phyloP scores from a whole-genome alignment of 2,329 filamentous ascomycete species.

The Aspergillus glaucus region DNA sequence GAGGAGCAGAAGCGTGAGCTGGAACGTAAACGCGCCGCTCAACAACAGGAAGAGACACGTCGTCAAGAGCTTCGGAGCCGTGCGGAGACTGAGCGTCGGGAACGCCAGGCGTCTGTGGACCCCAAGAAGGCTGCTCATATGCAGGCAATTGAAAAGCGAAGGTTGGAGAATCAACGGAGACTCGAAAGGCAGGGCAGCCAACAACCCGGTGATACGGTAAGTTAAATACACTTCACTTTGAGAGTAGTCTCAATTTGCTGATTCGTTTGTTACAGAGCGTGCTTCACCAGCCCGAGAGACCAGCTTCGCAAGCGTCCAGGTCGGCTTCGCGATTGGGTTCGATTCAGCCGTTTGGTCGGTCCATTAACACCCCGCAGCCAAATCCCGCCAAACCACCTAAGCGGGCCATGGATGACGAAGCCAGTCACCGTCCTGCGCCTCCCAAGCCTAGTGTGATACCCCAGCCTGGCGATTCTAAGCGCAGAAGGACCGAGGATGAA shows the following conservation, averaged over 20 bases:
- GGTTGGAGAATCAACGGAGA: constrained; percentile 42
- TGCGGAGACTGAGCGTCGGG: constrained; percentile 47
- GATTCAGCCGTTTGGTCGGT: constrained; percentile 53
- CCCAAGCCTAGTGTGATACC: constrained; percentile 43
- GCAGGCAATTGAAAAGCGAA: constrained; percentile 51
- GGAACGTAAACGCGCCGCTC: constrained; percentile 66
- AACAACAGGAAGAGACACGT: constrained; percentile 53
- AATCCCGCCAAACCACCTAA: constrained; percentile 70
- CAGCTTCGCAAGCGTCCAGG: constrained; percentile 34
- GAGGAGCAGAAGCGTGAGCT: constrained; percentile 74
- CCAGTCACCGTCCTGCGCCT: constrained; percentile 40
- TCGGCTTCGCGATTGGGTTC: constrained; percentile 44
- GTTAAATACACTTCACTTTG: constrained; percentile 4
- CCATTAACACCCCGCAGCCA: constrained; percentile 56
- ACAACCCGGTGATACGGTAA: constrained; percentile 35
- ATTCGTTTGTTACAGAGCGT: constrained; percentile 14
- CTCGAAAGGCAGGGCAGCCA: constrained; percentile 41
- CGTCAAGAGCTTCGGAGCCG: constrained; percentile 57
- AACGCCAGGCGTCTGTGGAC: constrained; percentile 48
- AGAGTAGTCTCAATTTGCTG: background rate
- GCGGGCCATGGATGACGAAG: constrained; percentile 61
- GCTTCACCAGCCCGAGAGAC: constrained; percentile 25
- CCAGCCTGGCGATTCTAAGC: constrained; percentile 68
- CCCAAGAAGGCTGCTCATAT: constrained; percentile 61
- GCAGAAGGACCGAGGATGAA: constrained; percentile 70